Evolutionary conservation across 495 filamentous ascomycete genomes (phyloP).

Genomic region (Xanthoparmelia taractica): DNA sequence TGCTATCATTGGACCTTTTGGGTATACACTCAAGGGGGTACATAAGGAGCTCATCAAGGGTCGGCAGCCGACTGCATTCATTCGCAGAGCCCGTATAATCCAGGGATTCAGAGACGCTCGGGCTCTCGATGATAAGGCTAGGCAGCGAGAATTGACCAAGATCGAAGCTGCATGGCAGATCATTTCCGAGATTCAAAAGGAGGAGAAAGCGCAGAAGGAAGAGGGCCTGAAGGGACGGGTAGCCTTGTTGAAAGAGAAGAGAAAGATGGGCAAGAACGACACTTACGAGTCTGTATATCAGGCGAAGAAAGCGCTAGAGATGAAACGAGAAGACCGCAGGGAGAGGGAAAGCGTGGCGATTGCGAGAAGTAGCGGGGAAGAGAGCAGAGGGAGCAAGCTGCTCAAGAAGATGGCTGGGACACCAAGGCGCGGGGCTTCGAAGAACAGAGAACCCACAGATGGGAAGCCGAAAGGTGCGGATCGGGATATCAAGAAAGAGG

Average conservation of each 20-base stretch:
- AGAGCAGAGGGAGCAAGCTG: slow-evolving; percentile 17
- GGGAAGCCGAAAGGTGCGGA: slow-evolving; percentile 10
- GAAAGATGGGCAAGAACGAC: slow-evolving; percentile 29
- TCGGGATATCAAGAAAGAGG: slow-evolving; percentile 6
- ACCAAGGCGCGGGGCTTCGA: background rate
- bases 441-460: background rate
- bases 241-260: slow-evolving; percentile 26
- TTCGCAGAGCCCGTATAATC: slow-evolving; percentile 42
- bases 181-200: slow-evolving; percentile 35
- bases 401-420: slow-evolving; percentile 8
- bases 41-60: slow-evolving; percentile 36
- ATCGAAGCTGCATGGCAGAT: slow-evolving; percentile 37
- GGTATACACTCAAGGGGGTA: slow-evolving; percentile 60
- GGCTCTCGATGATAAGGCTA: slow-evolving; percentile 16
- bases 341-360: slow-evolving; percentile 19
- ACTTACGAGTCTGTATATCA: slow-evolving; percentile 36
- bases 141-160: slow-evolving; percentile 26
- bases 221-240: slow-evolving; percentile 29
- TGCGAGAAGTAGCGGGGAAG: slow-evolving; percentile 23
- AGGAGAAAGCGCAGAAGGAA: slow-evolving; percentile 30
- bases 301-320: slow-evolving; percentile 32
- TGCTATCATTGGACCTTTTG: slow-evolving; percentile 55
- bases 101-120: slow-evolving; percentile 32
- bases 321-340: slow-evolving; percentile 26
- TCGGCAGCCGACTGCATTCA: slow-evolving; percentile 40